Base-by-base conservation (phyloP, 2,329 filamentous ascomycete genomes). In the Trichoderma simmonsii region DNA sequence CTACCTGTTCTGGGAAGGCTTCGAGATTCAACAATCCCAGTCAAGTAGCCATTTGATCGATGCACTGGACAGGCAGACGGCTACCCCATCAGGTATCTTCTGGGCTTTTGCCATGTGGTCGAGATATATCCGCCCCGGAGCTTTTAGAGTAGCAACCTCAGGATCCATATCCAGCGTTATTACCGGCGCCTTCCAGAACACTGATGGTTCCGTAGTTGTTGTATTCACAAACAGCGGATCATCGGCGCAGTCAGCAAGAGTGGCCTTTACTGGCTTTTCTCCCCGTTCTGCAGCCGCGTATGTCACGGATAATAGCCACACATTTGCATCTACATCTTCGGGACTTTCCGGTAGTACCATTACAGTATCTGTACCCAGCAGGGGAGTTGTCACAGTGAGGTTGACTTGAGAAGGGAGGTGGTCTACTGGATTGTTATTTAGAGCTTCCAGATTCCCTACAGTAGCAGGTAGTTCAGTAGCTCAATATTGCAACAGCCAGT, bases 81-180 rank as follows among this genome's bases (percentile, higher is more conserved):
- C 54, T 11, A 68, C 65, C 11, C 65, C 65, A n/a, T 68, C 65
- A 7, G 65, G 65, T 18, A 68, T 68, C 26, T 68, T 68, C n/a
- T 68, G 65, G 65, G 65, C 65, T 9, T 68, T 68, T 28, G 65
- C 65, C 34, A 68, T 68, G 65, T 68, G 65, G 65, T 68, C 65
- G 8, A 56, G 65, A 43, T 68, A 68, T n/a, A 60, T 68, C 32
- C 54, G 65, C 6, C 65, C 65, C 0, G 65, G 65, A 8, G 65
- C 65, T 24, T 43, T 43, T 36, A 56, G 65, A 43, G 24, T 68
- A 26, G 65, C 65, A 8, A 60, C 65, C 1, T 32, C 65, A 4
- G 65, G 51, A 32, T 68, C 65, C 24, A 43, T 68, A 32, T 32
- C 65, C 15, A 68, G 43, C n/a, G 65, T 68, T 15, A 60, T 60